Conservation (phyloP, 495 filamentous ascomycete genomes). For the Podospora pseudocomata region DNA sequence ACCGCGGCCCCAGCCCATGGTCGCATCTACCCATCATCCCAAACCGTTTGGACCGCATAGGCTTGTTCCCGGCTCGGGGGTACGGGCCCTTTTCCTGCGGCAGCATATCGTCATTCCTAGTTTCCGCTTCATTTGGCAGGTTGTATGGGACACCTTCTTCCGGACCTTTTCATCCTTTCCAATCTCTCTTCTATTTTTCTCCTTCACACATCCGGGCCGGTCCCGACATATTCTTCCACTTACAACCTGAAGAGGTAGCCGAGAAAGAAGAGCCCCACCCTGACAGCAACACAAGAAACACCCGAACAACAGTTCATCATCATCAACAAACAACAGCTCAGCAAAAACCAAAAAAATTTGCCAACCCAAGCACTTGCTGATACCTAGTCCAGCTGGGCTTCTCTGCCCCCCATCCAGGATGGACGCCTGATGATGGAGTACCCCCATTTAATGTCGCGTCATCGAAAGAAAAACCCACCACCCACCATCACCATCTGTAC, state of each 20-base stretch:
- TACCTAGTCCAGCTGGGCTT: not conserved
- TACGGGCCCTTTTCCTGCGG: not conserved
- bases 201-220: not conserved
- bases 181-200: constrained; percentile 2
- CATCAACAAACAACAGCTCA: not conserved
- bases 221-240: no score
- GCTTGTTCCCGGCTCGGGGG: no score
- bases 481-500: not conserved
- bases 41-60: not conserved
- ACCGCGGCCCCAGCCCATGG: constrained; percentile 1
- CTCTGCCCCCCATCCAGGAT: not conserved
- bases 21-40: not conserved
- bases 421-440: not conserved
- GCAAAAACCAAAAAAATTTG: not conserved
- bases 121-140: no score
- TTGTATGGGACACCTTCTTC: constrained; percentile 12
- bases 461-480: constrained; percentile 11
- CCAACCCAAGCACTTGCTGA: not conserved
- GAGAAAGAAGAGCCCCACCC: not conserved
- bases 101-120: not conserved
- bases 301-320: not conserved
- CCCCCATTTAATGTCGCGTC: constrained; percentile 24
- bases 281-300: not conserved
- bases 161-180: constrained; percentile 15
- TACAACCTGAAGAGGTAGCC: no score